Evolutionary conservation across 2,329 filamentous ascomycete species (phyloP), one percentile per base, ranked within the genome.

Genomic region (Davidsoniella eucalypti): DNA sequence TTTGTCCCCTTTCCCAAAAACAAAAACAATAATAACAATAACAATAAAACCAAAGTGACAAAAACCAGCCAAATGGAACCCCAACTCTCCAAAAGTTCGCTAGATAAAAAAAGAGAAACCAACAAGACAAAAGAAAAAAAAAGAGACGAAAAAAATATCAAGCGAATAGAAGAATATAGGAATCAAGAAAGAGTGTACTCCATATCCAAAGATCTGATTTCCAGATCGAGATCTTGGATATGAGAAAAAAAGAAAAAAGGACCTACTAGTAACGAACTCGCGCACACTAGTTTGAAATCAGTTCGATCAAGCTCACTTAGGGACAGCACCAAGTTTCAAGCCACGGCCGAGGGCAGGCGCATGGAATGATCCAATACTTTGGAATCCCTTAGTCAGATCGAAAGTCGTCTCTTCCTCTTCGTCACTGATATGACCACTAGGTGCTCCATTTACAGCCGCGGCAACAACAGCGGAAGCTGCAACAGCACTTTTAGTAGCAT

Each of bases 281-380:
- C 17, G 25, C 40, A 21, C 26, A 33, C 26, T 12, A 33, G 26
- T 33, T 10, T 33, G 4, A 9, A 21, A 33, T 12, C 26, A 9
- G 7, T 33, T 33, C 10, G 26, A 33, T 2, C 2, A 12, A 12
- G 40, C 17, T 23, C 25, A 44, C 40, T 45, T 50, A 23, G 26
- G 39, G 39, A 25, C 47, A 17, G 37, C 12, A 29, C 29, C 40
- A 23, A 49, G 25, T 36, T 43, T 41, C 17, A 69, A 60, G 3
- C 70, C 69, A 41, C 66, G 63, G n/a, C 67, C 64, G 8, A 72
- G 36, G 4, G 43, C 67, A 1, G 70, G 71, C 38, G 75, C 73
- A 55, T 81, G 77, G 54, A 76, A 81, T 1, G 75, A 71, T 26
- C 75, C 73, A 47, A 81, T 81, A 55, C 73, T 80, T 60, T 80